These are phyloP conservation scores for Secale cereale DNA, from an alignment of 176 grass and related monocot genomes.

Conservation along the genomic window DNA sequence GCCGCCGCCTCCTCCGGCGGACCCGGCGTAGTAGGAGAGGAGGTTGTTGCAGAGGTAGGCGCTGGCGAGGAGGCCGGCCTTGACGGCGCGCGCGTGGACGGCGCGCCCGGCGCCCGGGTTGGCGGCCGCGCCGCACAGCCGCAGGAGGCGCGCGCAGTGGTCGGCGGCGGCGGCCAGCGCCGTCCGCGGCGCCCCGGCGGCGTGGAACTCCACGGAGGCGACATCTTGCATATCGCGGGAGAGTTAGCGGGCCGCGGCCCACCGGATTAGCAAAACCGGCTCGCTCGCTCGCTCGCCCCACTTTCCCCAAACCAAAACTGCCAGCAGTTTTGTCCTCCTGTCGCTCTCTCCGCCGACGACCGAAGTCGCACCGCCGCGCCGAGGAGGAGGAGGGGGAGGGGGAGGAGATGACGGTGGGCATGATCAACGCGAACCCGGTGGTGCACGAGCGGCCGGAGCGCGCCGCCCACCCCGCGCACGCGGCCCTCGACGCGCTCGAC, in stretches of 20 bases:
- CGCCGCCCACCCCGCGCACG: slow-evolving; percentile 37
- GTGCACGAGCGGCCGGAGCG: slow-evolving; percentile 79
- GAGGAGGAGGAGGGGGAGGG: neutral
- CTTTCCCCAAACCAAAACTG: neutral
- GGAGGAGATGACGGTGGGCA: slow-evolving; percentile 77
- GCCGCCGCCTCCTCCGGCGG: neutral
- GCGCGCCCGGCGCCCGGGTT: slow-evolving; percentile 39
- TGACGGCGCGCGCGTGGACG: slow-evolving; percentile 67
- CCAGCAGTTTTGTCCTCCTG: slow-evolving; percentile 16
- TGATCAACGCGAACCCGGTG: slow-evolving; percentile 98
- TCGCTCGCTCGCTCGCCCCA: neutral
- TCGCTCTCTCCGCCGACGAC: neutral
- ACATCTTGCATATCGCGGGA: slow-evolving; percentile 36
- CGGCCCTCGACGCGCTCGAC: slow-evolving; percentile 61
- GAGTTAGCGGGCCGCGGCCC: slow-evolving; percentile 6
- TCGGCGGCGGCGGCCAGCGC: slow-evolving; percentile 13
- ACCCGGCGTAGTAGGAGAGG: slow-evolving; percentile 56
- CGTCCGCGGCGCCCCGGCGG: neutral
- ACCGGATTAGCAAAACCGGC: neutral
- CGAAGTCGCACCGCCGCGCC: slow-evolving; percentile 18
- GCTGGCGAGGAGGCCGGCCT: slow-evolving; percentile 58
- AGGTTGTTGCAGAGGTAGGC: slow-evolving; percentile 77
- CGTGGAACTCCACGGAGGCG: slow-evolving; percentile 1
- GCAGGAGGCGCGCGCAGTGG: slow-evolving; percentile 55
- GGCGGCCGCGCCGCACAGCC: slow-evolving; percentile 10